Base-by-base conservation (phyloP, 805 yeast genomes). In the Sungouiella thailandica region DNA sequence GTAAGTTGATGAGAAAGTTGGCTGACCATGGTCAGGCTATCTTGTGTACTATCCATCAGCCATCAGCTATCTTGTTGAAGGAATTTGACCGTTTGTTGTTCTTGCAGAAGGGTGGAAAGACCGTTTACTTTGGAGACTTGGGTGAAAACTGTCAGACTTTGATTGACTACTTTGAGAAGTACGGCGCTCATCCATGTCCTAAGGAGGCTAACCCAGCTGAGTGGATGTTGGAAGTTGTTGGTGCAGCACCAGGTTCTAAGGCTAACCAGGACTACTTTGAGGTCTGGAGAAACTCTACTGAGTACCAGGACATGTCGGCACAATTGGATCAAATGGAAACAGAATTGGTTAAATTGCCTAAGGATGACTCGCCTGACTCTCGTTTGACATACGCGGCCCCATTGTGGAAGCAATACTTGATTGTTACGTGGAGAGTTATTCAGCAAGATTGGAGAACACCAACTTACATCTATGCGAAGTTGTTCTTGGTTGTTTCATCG, bases 41-140 rank as follows among this genome's bases (percentile, higher is more conserved):
- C 40, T 56, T 62, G 41, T 62, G 68, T 33, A 83, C 94, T 17
- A 83, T 83, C 46, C 93, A 83, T 60, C 94, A 83, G 59, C 94
- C 95, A 50, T 83, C 93, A 7, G 89, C 94, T 34, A 68, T 81
- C 38, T 64, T 84, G 52, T 68, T 84, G 61, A 74, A 83, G 52
- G 85, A 80, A 49, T 84, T 86, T 53, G 95, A 86, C 53, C 72
- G 88, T 49, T 66, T 85, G 46, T 63, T 83, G 43, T 77, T 83
- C 49, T 65, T 83, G 54, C 79, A 78, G 34, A 69, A 61, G 35
- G 89, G 89, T 51, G 90, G 89, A 53, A 58, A 73, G 49, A 80
- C 88, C 7, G 83, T 79, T 23, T 83, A 82, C 58, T 82, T 81
- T 55, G 90, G 89, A 40, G 83, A 80, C 31, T 61, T 80, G 40